Percentiles rank a stretch among this genome's conserved stretches.
Conservation (phyloP, 2,329 filamentous ascomycete genomes). For the Colletotrichum lentis region DNA sequence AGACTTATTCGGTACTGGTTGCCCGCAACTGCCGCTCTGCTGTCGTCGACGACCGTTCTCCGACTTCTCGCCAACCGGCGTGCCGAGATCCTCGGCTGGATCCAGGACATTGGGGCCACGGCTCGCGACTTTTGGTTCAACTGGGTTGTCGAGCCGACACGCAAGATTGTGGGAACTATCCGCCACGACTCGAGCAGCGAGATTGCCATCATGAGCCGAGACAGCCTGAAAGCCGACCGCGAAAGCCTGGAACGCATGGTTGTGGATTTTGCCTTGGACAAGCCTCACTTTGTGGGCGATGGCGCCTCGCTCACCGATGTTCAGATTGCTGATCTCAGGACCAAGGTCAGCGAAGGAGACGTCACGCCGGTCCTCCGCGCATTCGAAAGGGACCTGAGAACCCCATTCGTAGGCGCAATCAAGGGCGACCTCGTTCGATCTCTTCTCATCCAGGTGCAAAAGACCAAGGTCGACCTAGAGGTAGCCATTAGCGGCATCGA, state of each 20-base stretch:
- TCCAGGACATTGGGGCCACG: conserved; percentile 80
- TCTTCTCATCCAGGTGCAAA: conserved; percentile 94
- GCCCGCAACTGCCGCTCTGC: conserved; percentile 72
- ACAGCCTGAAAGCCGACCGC: conserved; percentile 87
- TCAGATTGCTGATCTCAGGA: conserved; percentile 77
- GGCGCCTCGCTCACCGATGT: conserved; percentile 65
- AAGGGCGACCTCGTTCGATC: conserved; percentile 88
- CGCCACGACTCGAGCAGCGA: conserved; percentile 91
- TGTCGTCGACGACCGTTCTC: conserved; percentile 88
- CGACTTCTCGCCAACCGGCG: conserved; percentile 77
- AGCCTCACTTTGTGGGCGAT: conserved; percentile 68
- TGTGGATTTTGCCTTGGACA: conserved; percentile 90
- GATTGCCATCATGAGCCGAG: conserved; percentile 95
- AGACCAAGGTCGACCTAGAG: conserved; percentile 98
- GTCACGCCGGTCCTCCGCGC: conserved; percentile 89
- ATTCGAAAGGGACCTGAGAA: conserved; percentile 87
- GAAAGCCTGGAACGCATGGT: conserved; percentile 98
- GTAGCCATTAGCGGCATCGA: conserved; percentile 96
- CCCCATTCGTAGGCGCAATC: conserved; percentile 82
- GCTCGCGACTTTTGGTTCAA: conserved; percentile 92
- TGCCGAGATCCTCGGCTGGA: conserved; percentile 81
- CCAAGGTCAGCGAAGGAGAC: conserved; percentile 88
- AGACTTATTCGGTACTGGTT: conserved; percentile 87
- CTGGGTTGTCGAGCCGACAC: conserved; percentile 88
- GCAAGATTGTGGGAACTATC: conserved; percentile 88